These are phyloP conservation scores for Glebionis coronaria DNA, from an alignment of 129 eudicot species.

Conservation along the genomic window DNA sequence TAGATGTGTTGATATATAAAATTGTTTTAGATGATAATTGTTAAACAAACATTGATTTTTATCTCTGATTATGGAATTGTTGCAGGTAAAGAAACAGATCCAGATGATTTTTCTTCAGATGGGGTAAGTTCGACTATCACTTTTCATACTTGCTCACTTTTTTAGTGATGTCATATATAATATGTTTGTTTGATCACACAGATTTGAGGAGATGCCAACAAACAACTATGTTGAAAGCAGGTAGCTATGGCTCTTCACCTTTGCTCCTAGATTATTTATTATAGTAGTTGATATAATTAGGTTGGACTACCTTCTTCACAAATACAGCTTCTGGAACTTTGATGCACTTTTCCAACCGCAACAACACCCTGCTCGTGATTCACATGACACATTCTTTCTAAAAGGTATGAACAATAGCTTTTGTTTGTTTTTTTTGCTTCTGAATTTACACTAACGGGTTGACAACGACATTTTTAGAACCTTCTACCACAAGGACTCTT, in stretches of 20 bases:
- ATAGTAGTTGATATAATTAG: too few relatives aligned
- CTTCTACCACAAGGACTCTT: conserved; percentile 79
- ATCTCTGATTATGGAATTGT: conserved; percentile 11
- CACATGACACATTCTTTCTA: conserved; percentile 95
- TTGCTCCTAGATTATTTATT: not conserved
- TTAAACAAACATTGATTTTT: conserved; percentile 15
- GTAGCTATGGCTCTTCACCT: conserved; percentile 31
- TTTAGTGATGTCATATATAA: conserved; percentile 2
- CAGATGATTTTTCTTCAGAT: conserved; percentile 90
- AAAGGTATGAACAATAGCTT: conserved; percentile 41
- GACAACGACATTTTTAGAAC: conserved; percentile 46
- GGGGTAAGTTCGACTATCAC: conserved; percentile 57
- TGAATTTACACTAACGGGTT: conserved; percentile 13
- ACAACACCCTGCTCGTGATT: conserved; percentile 99
- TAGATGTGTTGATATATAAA: not conserved
- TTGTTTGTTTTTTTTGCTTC: conserved; percentile 6
- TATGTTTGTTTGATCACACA: conserved; percentile 33
- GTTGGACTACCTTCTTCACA: not conserved
- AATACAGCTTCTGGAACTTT: conserved; percentile 90
- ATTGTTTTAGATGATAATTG: not conserved
- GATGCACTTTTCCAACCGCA: conserved; percentile 99
- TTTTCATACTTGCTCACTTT: conserved; percentile 11
- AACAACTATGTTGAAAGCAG: conserved; percentile 96
- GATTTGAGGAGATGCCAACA: conserved; percentile 99
- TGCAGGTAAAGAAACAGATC: conserved; percentile 74